Conservation (phyloP, 2,329 filamentous ascomycete species). For the Blumeriella jaapii region DNA sequence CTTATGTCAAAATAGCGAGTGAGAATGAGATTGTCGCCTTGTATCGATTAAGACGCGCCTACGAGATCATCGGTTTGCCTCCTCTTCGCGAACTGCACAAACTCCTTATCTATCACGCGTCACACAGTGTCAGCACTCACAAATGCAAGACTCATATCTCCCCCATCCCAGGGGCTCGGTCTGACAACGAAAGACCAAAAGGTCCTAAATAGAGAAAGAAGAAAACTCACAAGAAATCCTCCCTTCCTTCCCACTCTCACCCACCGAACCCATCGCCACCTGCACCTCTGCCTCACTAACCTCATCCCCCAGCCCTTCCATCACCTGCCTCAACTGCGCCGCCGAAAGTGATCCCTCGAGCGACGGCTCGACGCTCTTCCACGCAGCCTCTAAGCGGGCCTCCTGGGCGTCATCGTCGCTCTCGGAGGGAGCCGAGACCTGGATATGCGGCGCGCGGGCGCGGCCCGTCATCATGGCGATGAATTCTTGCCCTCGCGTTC, state of each 20-base stretch:
- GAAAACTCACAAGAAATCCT: slow-evolving; percentile 29
- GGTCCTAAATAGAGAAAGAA: background rate
- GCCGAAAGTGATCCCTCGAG: slow-evolving; percentile 28
- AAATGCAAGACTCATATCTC: too few species aligned
- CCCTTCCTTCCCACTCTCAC: slow-evolving; percentile 28
- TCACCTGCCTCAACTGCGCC: slow-evolving; percentile 28
- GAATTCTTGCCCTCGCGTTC: slow-evolving; percentile 28
- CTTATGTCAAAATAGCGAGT: too few species aligned
- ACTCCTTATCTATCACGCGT: slow-evolving; percentile 26
- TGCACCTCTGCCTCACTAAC: slow-evolving; percentile 29
- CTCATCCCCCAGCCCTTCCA: slow-evolving; percentile 26
- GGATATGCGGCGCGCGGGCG: slow-evolving; percentile 16
- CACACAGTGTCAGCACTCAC: background rate
- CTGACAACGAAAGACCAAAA: too few species aligned
- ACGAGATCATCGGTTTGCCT: slow-evolving; percentile 18
- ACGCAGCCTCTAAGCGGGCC: slow-evolving; percentile 26
- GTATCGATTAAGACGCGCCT: slow-evolving; percentile 23
- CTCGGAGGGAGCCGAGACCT: background rate
- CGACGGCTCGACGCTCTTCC: slow-evolving; percentile 28
- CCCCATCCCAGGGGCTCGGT: background rate
- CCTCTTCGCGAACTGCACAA: slow-evolving; percentile 28
- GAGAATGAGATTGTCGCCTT: too few species aligned
- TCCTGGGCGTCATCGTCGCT: slow-evolving; percentile 10
- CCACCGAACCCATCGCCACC: slow-evolving; percentile 27
- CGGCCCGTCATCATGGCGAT: slow-evolving; percentile 34